Evolutionary conservation across 108 stramenopile genomes (phyloP).

Genomic region (Schizochytrium sp.): DNA sequence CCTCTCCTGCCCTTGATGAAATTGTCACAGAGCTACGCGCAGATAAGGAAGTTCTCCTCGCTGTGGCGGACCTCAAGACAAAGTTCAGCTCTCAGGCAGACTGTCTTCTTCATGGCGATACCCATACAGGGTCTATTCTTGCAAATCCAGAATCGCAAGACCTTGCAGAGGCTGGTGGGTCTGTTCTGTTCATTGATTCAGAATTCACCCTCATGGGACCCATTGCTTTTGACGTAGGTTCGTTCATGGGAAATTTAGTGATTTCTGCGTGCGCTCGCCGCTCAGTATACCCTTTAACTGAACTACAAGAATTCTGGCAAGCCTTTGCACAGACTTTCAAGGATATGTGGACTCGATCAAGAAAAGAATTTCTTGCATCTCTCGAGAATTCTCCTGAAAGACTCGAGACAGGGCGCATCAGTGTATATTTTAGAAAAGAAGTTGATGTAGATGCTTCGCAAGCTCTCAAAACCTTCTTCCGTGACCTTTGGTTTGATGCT

Average conservation of each 20-base stretch:
- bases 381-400: not conserved
- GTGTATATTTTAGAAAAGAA: not conserved
- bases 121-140: not conserved
- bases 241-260: not conserved
- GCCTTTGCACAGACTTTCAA: not conserved
- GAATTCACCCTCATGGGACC: slow-evolving; percentile 39
- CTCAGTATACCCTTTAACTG: not conserved
- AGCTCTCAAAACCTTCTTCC: not conserved
- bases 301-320: not conserved
- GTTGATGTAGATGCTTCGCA: not conserved
- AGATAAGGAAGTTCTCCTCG: slow-evolving; percentile 27
- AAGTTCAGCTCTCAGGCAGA: not conserved
- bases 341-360: not conserved
- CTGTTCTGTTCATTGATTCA: not conserved
- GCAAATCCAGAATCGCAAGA: not conserved
- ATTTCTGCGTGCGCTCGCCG: not conserved
- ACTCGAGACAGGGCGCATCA: not conserved
- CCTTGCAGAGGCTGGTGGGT: not conserved
- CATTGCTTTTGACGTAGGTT: slow-evolving; percentile 40
- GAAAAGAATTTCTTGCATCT: no score
- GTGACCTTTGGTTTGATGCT: slow-evolving; percentile 1
- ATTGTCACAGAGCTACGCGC: no score
- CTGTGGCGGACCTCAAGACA: slow-evolving; percentile 5
- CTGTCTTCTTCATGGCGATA: slow-evolving; percentile 26
- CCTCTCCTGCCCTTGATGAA: not conserved